These are phyloP conservation scores for Phialocephala subalpina DNA, from an alignment of 2,329 filamentous ascomycete species.

Conservation along the genomic window DNA sequence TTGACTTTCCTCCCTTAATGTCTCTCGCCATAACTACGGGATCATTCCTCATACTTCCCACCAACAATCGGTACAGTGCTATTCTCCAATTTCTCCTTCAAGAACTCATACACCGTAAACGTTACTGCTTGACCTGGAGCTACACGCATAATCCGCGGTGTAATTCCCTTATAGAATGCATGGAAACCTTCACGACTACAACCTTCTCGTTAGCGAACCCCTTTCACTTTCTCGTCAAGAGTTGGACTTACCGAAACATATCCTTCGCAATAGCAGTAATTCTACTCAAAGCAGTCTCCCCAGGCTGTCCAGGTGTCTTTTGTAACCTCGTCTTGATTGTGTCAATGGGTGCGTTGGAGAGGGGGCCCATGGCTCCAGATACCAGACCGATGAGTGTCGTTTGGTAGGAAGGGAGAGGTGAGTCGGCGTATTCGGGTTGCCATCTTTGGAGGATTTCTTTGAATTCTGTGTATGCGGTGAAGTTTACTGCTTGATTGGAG, in stretches of 20 bases:
- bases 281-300: slow-evolving; percentile 80
- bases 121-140: slow-evolving; percentile 90
- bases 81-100: slow-evolving; percentile 76
- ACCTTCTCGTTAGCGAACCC: neutral
- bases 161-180: slow-evolving; percentile 99
- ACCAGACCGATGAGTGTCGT: slow-evolving; percentile 89
- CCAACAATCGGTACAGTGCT: slow-evolving; percentile 65
- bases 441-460: slow-evolving; percentile 77
- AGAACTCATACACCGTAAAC: slow-evolving; percentile 79
- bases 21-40: too few relatives aligned
- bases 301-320: slow-evolving; percentile 83
- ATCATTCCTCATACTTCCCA: slow-evolving; percentile 74
- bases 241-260: slow-evolving; percentile 75
- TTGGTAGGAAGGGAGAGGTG: slow-evolving; percentile 83
- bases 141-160: slow-evolving; percentile 95
- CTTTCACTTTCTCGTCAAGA: neutral
- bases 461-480: slow-evolving; percentile 96
- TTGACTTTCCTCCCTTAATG: neutral
- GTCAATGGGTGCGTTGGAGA: slow-evolving; percentile 97
- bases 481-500: slow-evolving; percentile 96
- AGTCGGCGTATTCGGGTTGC: slow-evolving; percentile 73
- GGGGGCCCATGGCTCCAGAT: slow-evolving; percentile 91
- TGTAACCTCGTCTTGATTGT: slow-evolving; percentile 98
- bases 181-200: slow-evolving; percentile 86
- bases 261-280: slow-evolving; percentile 81